Evolutionary conservation across 192 early-diverging fungal species (phyloP), one percentile per base, ranked within the genome.

Genomic region (Backusella mclennaniae): DNA sequence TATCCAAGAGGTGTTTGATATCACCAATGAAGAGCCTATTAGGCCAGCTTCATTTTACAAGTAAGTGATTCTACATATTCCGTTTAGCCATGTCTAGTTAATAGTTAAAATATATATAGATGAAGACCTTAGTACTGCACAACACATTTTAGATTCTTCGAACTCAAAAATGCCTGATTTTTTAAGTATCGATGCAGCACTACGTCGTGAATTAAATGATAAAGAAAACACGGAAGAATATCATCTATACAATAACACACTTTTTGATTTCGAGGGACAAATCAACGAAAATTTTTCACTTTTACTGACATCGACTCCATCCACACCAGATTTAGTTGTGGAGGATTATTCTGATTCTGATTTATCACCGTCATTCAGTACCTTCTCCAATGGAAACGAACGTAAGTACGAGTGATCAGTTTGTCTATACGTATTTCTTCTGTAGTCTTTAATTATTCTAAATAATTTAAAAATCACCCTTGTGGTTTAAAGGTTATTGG

Each of bases 1-100:
- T 99, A 33, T 92, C 95, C 17, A 89, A 89, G 56, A 92, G 92
- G 81, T 92, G 93, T n/a, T 84, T 97, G 78, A 93, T 95, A 3
- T 95, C 95, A 33, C 89, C 90, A 69, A 99, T 99, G 80, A 92
- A 94, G 71, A 94, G 98, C 79, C 84, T 99, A 17, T 89, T 98
- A 1, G 98, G 97, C 21, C 88, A 95, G 53, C 89, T 99, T 7
- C 89, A 93, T 70, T 99, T 99, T 80, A 94, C 97, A 1, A 92
- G 93, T 81, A 87, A 77, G 49, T 86, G n/a, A 46, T 35, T 14
- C 17, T n/a, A 17, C 33, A 29, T 66, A 70, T 5, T 39, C 69
- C 4, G 4, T 17, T 56, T n/a, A 3, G 4, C 76, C 19, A 11
- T 73, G 19, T 17, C 72, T 59, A 21, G 6, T 6, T 19, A 59